Evolutionary conservation across 2,329 filamentous ascomycete species (phyloP).

Genomic region (Clarireedia homoeocarpa): DNA sequence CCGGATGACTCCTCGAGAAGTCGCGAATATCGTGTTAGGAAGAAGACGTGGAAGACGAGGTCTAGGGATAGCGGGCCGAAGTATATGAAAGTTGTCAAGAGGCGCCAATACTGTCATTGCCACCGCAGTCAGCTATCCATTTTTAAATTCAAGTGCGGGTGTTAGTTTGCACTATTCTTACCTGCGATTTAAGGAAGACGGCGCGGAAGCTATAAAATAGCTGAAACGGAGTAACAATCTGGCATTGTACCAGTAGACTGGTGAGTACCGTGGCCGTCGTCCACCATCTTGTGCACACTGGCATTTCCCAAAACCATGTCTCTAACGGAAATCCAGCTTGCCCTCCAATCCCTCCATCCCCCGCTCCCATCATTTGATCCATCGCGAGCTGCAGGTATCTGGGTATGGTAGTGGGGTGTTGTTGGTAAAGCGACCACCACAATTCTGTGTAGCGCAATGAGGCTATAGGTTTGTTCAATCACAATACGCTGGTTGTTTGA

Average conservation of each 20-base stretch:
- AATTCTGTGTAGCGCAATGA: not conserved
- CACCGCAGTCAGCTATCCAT: no score
- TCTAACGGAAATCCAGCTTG: conserved; percentile 71
- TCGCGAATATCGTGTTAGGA: conserved; percentile 91
- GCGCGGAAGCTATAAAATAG: conserved; percentile 94
- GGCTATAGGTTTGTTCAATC: not conserved
- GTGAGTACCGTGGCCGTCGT: conserved; percentile 85
- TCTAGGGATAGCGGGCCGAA: conserved; percentile 92
- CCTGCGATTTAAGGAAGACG: conserved; percentile 88
- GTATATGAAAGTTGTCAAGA: conserved; percentile 95
- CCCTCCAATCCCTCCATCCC: conserved; percentile 34
- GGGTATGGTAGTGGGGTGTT: not conserved
- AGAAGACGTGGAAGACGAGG: conserved; percentile 96
- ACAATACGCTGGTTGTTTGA: no score
- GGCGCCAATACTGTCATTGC: conserved; percentile 73
- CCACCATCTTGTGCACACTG: conserved; percentile 93
- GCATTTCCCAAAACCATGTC: conserved; percentile 99
- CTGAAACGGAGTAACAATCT: conserved; percentile 87
- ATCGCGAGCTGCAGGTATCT: conserved; percentile 14
- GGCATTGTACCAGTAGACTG: conserved; percentile 85
- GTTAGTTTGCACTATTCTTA: conserved; percentile 35
- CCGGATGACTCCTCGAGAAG: conserved; percentile 94
- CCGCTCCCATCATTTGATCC: conserved; percentile 31
- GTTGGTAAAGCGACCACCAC: not conserved
- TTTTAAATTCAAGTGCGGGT: not conserved